Percentiles rank a stretch among this genome's conserved stretches.
Evolutionary conservation across 352 stramenopile genomes (phyloP).

Genomic region (Phytophthora gonapodyides): DNA sequence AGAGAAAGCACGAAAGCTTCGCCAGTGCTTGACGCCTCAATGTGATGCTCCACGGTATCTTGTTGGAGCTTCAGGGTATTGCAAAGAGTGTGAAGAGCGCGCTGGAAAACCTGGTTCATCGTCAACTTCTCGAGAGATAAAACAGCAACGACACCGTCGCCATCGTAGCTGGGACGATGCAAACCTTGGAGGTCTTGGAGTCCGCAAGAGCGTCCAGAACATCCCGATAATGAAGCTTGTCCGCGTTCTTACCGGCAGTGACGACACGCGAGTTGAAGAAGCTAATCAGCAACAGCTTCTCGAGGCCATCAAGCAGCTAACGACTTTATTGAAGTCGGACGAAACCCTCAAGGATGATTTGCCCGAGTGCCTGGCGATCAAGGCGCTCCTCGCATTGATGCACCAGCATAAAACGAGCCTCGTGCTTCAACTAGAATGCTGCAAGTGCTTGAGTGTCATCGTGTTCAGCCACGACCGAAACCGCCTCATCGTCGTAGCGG

Average conservation of each 20-base stretch:
- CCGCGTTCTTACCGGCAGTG: slow-evolving; percentile 31
- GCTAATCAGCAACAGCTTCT: slow-evolving; percentile 39
- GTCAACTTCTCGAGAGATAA: slow-evolving; percentile 5
- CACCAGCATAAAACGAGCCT: slow-evolving; percentile 49
- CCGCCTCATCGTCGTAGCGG: slow-evolving; percentile 67
- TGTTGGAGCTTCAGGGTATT: slow-evolving; percentile 63
- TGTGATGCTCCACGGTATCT: slow-evolving; percentile 74
- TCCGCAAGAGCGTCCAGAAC: slow-evolving; percentile 52
- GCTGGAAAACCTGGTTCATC: slow-evolving; percentile 7
- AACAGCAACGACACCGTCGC: slow-evolving; percentile 36
- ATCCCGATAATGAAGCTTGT: slow-evolving; percentile 48
- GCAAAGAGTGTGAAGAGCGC: slow-evolving; percentile 57
- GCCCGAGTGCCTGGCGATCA: slow-evolving; percentile 64
- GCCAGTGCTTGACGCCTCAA: slow-evolving; percentile 64
- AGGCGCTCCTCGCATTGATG: slow-evolving; percentile 68
- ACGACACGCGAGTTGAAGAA: slow-evolving; percentile 22
- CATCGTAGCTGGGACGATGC: slow-evolving; percentile 58
- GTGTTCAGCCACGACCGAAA: slow-evolving; percentile 84
- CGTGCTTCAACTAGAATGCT: slow-evolving; percentile 77
- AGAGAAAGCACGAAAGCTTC: slow-evolving; percentile 55
- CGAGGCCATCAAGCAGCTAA: slow-evolving; percentile 50
- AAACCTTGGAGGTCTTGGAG: slow-evolving; percentile 17
- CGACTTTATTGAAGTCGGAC: slow-evolving; percentile 53
- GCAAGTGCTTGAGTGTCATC: slow-evolving; percentile 74
- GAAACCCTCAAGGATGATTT: slow-evolving; percentile 78